phyloP scores from a whole-genome alignment of 2,329 filamentous ascomycete species.

The Thielaviopsis punctulata region DNA sequence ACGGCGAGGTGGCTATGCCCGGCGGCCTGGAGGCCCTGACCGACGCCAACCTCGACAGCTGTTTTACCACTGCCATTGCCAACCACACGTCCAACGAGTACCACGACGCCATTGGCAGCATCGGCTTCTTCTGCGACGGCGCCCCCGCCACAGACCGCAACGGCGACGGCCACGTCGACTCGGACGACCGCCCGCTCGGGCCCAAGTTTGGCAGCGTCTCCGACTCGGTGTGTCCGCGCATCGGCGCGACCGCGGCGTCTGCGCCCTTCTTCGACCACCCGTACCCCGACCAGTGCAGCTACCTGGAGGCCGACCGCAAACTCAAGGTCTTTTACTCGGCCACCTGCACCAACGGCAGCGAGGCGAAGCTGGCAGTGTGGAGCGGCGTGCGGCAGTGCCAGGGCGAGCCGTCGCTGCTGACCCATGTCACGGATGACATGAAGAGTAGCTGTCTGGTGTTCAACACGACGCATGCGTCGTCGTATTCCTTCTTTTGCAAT shows the following conservation, averaged over 20 bases:
- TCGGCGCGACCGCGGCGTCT: neutral
- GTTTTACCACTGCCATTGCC: slow-evolving; percentile 3
- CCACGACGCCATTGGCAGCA: slow-evolving; percentile 7
- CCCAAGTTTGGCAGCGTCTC: slow-evolving; percentile 11
- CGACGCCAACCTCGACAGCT: slow-evolving; percentile 9
- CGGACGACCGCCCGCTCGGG: slow-evolving; percentile 6
- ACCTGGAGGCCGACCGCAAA: slow-evolving; percentile 10
- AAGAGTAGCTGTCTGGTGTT: slow-evolving; percentile 10
- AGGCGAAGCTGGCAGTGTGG: slow-evolving; percentile 16
- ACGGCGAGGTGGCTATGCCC: slow-evolving; percentile 10
- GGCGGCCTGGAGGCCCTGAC: slow-evolving; percentile 11
- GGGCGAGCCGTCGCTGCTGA: slow-evolving; percentile 53
- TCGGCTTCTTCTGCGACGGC: slow-evolving; percentile 13
- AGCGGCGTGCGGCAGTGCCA: slow-evolving; percentile 50
- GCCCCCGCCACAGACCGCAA: slow-evolving; percentile 2
- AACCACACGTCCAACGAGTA: slow-evolving; percentile 8
- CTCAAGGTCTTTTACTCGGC: slow-evolving; percentile 11
- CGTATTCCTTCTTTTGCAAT: slow-evolving; percentile 11
- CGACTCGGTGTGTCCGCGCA: slow-evolving; percentile 8
- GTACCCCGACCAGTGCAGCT: slow-evolving; percentile 11
- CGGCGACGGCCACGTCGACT: slow-evolving; percentile 7
- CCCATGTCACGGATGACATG: slow-evolving; percentile 24
- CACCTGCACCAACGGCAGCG: slow-evolving; percentile 12
- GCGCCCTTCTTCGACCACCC: slow-evolving; percentile 12
- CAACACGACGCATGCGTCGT: slow-evolving; percentile 8